These are phyloP conservation scores for Pseudocercospora fuligena DNA, from an alignment of 2,329 filamentous ascomycete genomes.

Conservation along the genomic window DNA sequence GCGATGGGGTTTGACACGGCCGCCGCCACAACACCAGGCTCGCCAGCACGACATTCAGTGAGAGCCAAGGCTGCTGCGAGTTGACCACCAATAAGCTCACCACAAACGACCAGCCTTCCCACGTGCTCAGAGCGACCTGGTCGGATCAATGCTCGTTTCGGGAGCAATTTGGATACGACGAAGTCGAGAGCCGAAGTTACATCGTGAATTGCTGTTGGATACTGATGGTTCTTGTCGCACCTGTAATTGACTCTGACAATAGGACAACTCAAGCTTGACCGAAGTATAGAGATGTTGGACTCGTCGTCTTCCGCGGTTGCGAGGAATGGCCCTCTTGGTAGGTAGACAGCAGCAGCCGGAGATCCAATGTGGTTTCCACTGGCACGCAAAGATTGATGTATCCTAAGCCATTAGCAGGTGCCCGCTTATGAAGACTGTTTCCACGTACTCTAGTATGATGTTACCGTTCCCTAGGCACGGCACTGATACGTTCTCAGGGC, in stretches of 20 bases:
- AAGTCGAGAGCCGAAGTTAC: slow-evolving; percentile 55
- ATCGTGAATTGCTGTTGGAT: slow-evolving; percentile 55
- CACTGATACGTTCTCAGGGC: neutral
- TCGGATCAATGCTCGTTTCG: slow-evolving; percentile 34
- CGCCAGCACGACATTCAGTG: slow-evolving; percentile 53
- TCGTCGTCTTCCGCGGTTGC: slow-evolving; percentile 39
- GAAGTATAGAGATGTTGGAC: slow-evolving; percentile 41
- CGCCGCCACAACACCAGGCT: slow-evolving; percentile 49
- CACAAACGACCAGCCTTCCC: slow-evolving; percentile 50
- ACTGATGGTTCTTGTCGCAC: slow-evolving; percentile 42
- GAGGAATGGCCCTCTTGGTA: slow-evolving; percentile 50
- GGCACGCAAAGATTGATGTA: slow-evolving; percentile 27
- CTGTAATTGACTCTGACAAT: slow-evolving; percentile 55
- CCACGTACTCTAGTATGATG: slow-evolving; percentile 47
- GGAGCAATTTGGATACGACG: slow-evolving; percentile 46
- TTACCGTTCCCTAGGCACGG: slow-evolving; percentile 50
- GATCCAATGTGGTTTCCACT: slow-evolving; percentile 34
- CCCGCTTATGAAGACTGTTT: neutral
- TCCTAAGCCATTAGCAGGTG: slow-evolving; percentile 14
- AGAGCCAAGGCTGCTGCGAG: slow-evolving; percentile 56
- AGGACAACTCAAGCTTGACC: slow-evolving; percentile 44
- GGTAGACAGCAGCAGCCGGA: slow-evolving; percentile 42
- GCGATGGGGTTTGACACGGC: slow-evolving; percentile 54
- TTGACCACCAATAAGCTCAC: slow-evolving; percentile 54
- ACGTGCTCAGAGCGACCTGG: slow-evolving; percentile 35